These are phyloP conservation scores for Collybia sordida DNA, from an alignment of 768 basidiomycete species.

Conservation along the genomic window DNA sequence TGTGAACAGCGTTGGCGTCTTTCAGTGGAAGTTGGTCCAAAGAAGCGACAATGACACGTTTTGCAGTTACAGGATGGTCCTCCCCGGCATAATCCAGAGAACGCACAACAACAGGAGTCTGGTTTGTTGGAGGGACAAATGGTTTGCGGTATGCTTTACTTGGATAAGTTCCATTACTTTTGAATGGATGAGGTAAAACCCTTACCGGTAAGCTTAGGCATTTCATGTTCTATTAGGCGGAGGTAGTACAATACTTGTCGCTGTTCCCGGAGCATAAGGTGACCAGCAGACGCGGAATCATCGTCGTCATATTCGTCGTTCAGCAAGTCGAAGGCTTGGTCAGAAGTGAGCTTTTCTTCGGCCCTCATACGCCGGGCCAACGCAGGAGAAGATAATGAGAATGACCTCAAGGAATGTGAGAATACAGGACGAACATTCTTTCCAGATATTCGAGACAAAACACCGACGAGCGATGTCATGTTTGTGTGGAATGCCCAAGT, in stretches of 20 bases:
- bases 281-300: constrained; percentile 70
- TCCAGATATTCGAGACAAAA: background rate
- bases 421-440: background rate
- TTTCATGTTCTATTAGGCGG: constrained; percentile 85
- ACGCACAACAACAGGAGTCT: constrained; percentile 66
- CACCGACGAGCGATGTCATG: constrained; percentile 3
- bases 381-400: constrained; percentile 24
- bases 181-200: background rate
- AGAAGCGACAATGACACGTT: constrained; percentile 73
- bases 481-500: constrained; percentile 1
- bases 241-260: constrained; percentile 75
- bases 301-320: constrained; percentile 47
- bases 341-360: constrained; percentile 39
- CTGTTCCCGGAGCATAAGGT: constrained; percentile 72
- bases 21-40: constrained; percentile 72
- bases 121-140: constrained; percentile 64
- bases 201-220: constrained; percentile 76
- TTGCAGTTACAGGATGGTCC: constrained; percentile 66
- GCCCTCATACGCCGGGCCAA: constrained; percentile 33
- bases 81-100: constrained; percentile 79
- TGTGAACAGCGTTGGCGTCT: constrained; percentile 67
- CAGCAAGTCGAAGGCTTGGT: constrained; percentile 43
- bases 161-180: constrained; percentile 6
- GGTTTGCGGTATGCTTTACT: constrained; percentile 75
- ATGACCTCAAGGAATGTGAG: constrained; percentile 15